Evolutionary conservation across 345 rosid species (phyloP).

Genomic region (Salix viminalis): DNA sequence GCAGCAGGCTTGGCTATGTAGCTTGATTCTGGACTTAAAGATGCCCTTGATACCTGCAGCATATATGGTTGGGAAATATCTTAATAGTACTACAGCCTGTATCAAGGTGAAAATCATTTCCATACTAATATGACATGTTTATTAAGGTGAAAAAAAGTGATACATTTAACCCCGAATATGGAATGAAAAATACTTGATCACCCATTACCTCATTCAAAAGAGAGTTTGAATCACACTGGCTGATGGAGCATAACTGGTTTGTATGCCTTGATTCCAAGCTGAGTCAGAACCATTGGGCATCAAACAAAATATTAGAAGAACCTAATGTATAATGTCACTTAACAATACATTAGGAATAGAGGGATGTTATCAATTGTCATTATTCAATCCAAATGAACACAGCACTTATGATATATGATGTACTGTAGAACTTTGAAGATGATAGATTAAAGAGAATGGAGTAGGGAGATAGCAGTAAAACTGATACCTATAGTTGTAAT

Average conservation of each 20-base stretch:
- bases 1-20: constrained; percentile 98
- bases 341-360: too few relatives aligned
- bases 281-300: constrained; percentile 15
- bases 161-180: background rate
- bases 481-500: constrained; percentile 77
- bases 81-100: too few relatives aligned
- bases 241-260: constrained; percentile 90
- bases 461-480: background rate
- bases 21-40: constrained; percentile 74
- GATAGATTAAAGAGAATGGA: background rate
- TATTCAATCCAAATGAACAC: background rate
- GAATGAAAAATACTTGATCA: background rate
- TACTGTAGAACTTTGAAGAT: background rate
- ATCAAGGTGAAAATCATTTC: too few relatives aligned
- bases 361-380: too few relatives aligned
- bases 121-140: background rate
- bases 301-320: background rate
- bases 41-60: constrained; percentile 69
- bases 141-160: background rate
- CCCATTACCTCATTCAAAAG: constrained; percentile 76
- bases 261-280: constrained; percentile 86
- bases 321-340: too few relatives aligned
- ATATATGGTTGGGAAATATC: background rate
- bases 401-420: background rate
- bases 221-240: constrained; percentile 84